These are phyloP conservation scores for Mollisiaceae sp. DNA, from an alignment of 2,329 filamentous ascomycete species.

Conservation along the genomic window DNA sequence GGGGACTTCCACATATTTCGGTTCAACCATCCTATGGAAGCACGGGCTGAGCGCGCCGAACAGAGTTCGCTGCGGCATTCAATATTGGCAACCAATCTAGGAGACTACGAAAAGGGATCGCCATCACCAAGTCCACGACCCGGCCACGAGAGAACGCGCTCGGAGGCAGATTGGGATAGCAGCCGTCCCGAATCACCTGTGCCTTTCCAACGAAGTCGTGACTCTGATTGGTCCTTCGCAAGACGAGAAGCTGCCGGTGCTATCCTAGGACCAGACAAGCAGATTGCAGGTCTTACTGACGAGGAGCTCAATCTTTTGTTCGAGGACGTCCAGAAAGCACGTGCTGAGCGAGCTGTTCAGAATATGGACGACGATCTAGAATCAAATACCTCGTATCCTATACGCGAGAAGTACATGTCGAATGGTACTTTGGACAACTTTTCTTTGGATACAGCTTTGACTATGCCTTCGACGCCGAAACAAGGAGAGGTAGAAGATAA, in stretches of 20 bases:
- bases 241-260: conserved; percentile 91
- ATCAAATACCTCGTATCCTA: conserved; percentile 83
- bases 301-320: conserved; percentile 93
- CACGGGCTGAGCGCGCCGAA: conserved; percentile 87
- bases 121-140: conserved; percentile 66
- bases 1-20: conserved; percentile 99
- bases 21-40: conserved; percentile 97
- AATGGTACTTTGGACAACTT: conserved; percentile 95
- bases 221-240: conserved; percentile 95
- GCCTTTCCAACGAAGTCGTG: conserved; percentile 70
- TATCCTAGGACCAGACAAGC: conserved; percentile 88
- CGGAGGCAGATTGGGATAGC: conserved; percentile 74
- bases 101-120: conserved; percentile 59
- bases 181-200: conserved; percentile 82
- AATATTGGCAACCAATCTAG: conserved; percentile 65
- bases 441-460: conserved; percentile 90
- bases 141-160: conserved; percentile 79
- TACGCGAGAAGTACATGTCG: conserved; percentile 94
- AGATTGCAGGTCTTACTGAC: conserved; percentile 86
- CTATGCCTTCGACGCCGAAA: conserved; percentile 90
- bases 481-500: conserved; percentile 77
- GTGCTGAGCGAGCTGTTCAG: conserved; percentile 75
- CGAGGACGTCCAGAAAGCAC: conserved; percentile 88
- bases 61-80: conserved; percentile 88
- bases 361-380: conserved; percentile 90